Percentiles rank a stretch among this genome's conserved stretches.
Conservation (phyloP, 139 green algal species). For the Closterium sp. region DNA sequence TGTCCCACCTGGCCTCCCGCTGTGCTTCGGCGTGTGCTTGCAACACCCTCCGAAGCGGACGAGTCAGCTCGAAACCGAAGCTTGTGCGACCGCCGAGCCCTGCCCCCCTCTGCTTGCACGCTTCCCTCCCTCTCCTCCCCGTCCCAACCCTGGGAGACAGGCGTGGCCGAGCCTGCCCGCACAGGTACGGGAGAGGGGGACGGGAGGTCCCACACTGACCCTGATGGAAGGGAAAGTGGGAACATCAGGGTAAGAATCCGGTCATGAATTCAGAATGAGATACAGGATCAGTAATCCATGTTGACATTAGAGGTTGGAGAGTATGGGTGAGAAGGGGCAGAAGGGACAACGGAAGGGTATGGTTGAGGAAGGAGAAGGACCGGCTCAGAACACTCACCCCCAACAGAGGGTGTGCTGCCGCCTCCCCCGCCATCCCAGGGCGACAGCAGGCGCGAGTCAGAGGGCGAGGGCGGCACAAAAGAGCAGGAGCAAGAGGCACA, state of each 20-base stretch:
- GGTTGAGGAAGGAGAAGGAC: no score
- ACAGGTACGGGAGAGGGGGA: constrained; percentile 22
- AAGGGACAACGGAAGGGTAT: no score
- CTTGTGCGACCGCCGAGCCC: constrained; percentile 22
- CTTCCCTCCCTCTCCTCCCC: constrained; percentile 1
- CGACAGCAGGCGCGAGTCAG: neutral
- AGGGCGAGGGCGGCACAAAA: no score
- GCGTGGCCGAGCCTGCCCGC: constrained; percentile 19
- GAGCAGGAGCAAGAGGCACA: no score
- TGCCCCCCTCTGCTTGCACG: neutral
- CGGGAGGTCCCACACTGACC: constrained; percentile 26
- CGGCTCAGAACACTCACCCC: neutral
- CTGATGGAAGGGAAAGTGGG: neutral
- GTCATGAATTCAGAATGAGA: neutral
- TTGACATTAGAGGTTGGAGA: no score
- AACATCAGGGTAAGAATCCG: no score
- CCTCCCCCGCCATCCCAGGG: neutral
- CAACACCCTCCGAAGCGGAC: neutral
- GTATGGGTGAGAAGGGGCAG: neutral
- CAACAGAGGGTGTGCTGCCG: neutral
- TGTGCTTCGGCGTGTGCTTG: neutral
- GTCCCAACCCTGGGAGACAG: neutral
- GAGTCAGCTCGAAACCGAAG: constrained; percentile 49
- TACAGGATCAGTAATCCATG: no score
- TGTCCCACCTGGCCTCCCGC: neutral